These are phyloP conservation scores for Heterobasidion parviporum DNA, from an alignment of 1,284 basidiomycete genomes.

Conservation along the genomic window DNA sequence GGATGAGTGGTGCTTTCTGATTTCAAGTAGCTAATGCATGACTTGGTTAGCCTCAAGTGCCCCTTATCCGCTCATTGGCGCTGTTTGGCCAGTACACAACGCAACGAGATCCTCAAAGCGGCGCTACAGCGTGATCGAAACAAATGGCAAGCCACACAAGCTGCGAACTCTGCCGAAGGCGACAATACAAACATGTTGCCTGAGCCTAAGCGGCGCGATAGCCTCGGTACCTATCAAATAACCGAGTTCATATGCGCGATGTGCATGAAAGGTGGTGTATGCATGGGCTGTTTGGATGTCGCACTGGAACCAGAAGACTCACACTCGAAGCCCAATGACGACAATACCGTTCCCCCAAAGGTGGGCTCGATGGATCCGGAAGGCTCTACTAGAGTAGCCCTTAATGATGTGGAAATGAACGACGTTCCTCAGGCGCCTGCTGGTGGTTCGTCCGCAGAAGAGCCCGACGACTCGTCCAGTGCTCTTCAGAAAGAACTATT, in stretches of 20 bases:
- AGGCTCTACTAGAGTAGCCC: too few species aligned
- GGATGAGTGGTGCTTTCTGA: slow-evolving; percentile 10
- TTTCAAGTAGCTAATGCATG: background rate
- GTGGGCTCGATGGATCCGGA: background rate
- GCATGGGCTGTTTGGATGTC: slow-evolving; percentile 66
- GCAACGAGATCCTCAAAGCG: slow-evolving; percentile 65
- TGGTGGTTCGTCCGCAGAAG: slow-evolving; percentile 1
- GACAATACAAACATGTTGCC: slow-evolving; percentile 13
- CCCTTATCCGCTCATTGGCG: slow-evolving; percentile 74
- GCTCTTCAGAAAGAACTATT: slow-evolving; percentile 37
- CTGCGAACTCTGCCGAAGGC: slow-evolving; percentile 9
- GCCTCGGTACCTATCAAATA: slow-evolving; percentile 48
- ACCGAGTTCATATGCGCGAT: slow-evolving; percentile 73
- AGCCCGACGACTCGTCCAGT: slow-evolving; percentile 2
- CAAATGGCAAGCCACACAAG: slow-evolving; percentile 26
- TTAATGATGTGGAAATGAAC: slow-evolving; percentile 24
- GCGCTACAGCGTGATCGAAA: slow-evolving; percentile 42
- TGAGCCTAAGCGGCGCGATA: slow-evolving; percentile 22
- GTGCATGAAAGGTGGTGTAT: slow-evolving; percentile 71
- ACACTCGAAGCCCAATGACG: background rate
- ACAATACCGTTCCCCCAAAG: background rate
- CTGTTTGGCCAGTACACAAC: slow-evolving; percentile 61
- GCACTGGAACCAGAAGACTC: slow-evolving; percentile 37
- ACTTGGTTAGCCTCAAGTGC: slow-evolving; percentile 54
- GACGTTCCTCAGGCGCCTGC: slow-evolving; percentile 15